Base-by-base conservation (phyloP, 2,329 filamentous ascomycete species). In the Massarina eburnea region DNA sequence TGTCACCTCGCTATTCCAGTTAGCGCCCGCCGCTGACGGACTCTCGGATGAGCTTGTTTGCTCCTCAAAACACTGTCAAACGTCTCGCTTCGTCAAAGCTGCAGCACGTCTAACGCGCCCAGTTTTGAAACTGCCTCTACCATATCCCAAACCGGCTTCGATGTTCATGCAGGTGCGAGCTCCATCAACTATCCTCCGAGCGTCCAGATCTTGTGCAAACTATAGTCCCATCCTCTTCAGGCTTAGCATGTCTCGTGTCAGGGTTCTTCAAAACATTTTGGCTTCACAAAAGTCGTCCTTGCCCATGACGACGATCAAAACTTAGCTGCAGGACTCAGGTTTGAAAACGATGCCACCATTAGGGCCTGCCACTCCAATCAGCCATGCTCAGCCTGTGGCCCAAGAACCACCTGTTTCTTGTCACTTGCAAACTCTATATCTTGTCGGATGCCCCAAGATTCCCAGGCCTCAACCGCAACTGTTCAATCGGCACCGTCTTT, bases 291-390 rank as follows among this genome's bases (percentile, higher is more conserved):
- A 56, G 49, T 59, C 58, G 52, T 48, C 54, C 47, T 51, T 54
- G 51, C 52, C 62, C 66, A 59, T 64, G 63, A 52, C 45, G 63
- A 55, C 58, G 62, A 68, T 67, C 66, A 67, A 59, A 66, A 58
- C 59, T 58, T 59, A 60, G 59, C 57, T 62, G 63, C 66, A 67
- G 58, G 51, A 57, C 50, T 58, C 54, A 60, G 64, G 66, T 71
- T 71, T 71, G 68, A 70, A 72, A 72, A 72, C 68, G 62, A 55
- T 66, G 58, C 58, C 61, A 64, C 69, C 66, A 64, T 66, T 61
- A 70, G 52, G 50, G 59, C 56, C 58, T 66, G 68, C 67, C 67
- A 68, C 68, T 67, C 58, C 51, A 69, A 71, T 71, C 65, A 67
- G 43, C 61, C 51, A 63, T 69, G 58, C 59, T 60, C 47, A 22